Percentiles rank a stretch among this genome's conserved stretches.
These are phyloP conservation scores for Cerioporus squamosus DNA, from an alignment of 1,284 basidiomycete genomes.

Conservation along the genomic window DNA sequence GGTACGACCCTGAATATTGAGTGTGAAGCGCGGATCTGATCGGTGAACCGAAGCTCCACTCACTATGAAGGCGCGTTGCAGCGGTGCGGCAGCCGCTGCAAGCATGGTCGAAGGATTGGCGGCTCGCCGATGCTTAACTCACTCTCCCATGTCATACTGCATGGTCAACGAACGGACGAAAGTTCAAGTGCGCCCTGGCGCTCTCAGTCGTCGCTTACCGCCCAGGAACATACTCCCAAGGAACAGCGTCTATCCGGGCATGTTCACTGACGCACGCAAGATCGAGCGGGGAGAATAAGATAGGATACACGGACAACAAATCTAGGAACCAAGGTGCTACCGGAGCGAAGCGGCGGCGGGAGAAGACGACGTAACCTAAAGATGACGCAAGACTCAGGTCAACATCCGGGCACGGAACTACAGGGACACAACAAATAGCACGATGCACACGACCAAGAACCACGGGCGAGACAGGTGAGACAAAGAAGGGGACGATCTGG, in stretches of 20 bases:
- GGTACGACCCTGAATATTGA: too few species aligned
- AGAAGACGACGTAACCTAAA: background rate
- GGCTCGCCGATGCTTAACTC: background rate
- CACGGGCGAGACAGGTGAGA: background rate
- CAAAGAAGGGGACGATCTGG: background rate
- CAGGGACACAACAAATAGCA: background rate
- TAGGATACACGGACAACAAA: background rate
- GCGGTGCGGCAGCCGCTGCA: conserved; percentile 1
- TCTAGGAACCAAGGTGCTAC: conserved; percentile 17
- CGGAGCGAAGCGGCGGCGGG: background rate
- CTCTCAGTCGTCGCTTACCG: background rate
- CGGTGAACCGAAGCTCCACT: background rate
- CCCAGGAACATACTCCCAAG: background rate
- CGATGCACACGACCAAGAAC: background rate
- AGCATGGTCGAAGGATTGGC: background rate
- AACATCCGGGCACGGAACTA: background rate
- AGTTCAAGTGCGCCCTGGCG: too few species aligned
- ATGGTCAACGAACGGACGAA: too few species aligned
- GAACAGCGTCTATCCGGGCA: background rate
- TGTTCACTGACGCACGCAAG: background rate
- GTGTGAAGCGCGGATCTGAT: conserved; percentile 1
- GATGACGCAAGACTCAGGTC: background rate
- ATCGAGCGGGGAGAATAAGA: conserved; percentile 5
- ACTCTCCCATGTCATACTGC: background rate
- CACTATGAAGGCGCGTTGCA: conserved; percentile 8